Evolutionary conservation across 768 basidiomycete genomes (phyloP).

Genomic region (Phaeotremella skinneri): DNA sequence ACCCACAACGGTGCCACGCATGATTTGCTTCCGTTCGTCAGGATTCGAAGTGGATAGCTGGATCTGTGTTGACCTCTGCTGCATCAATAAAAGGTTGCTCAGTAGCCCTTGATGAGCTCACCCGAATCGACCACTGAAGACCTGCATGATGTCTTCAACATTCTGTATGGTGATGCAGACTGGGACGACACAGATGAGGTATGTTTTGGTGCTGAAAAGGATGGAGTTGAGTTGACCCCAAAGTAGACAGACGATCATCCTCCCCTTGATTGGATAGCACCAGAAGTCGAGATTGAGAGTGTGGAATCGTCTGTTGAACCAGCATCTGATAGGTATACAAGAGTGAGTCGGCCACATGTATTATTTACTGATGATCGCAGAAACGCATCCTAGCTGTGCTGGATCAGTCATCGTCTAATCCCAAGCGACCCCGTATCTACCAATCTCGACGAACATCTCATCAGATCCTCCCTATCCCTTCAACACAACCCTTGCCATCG

Average conservation of each 20-base stretch:
- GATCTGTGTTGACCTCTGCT: too few relatives aligned
- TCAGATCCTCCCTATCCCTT: constrained; percentile 10
- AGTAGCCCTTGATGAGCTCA: not conserved
- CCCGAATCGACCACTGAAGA: constrained; percentile 8
- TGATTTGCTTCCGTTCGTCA: too few relatives aligned
- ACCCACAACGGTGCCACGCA: too few relatives aligned
- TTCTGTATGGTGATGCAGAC: constrained; percentile 31
- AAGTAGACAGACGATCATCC: constrained; percentile 12
- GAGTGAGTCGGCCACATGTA: constrained; percentile 5
- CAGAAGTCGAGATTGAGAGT: constrained; percentile 17
- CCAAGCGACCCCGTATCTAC: constrained; percentile 23
- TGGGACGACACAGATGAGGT: constrained; percentile 19
- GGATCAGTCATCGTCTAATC: constrained; percentile 14
- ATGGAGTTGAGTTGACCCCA: not conserved
- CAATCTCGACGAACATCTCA: not conserved
- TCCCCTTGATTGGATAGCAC: constrained; percentile 12
- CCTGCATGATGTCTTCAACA: constrained; percentile 32
- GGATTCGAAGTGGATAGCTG: too few relatives aligned
- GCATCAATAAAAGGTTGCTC: too few relatives aligned
- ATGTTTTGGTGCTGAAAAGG: not conserved
- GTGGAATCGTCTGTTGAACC: constrained; percentile 16
- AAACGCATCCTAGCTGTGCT: constrained; percentile 29
- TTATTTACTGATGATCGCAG: constrained; percentile 1
- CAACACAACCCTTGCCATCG: constrained; percentile 21
- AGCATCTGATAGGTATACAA: constrained; percentile 7